Conservation (phyloP, 306 rosid genomes). For the Ziziphus jujuba region DNA sequence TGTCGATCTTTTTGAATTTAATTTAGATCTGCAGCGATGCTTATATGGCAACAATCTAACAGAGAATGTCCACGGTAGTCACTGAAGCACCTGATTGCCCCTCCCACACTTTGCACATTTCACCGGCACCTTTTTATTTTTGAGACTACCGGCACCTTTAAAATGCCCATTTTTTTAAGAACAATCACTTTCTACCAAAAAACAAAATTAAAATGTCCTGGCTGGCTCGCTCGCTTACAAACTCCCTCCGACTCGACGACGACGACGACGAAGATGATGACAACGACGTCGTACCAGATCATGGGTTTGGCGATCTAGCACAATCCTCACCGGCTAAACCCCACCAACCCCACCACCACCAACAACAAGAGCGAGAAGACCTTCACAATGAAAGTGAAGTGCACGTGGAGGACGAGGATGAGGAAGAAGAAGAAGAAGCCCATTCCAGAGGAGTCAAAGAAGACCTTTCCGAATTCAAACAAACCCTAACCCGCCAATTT, state of each 20-base stretch:
- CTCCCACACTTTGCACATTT: neutral
- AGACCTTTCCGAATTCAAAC: conserved; percentile 74
- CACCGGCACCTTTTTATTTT: conserved; percentile 2
- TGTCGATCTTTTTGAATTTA: too few relatives aligned
- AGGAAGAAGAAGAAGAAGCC: conserved; percentile 34
- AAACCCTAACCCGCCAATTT: conserved; percentile 81
- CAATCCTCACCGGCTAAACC: conserved; percentile 27
- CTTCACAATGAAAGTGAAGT: conserved; percentile 22
- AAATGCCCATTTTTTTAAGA: conserved; percentile 13
- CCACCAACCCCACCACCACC: conserved; percentile 14
- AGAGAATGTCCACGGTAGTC: neutral
- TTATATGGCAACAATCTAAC: neutral
- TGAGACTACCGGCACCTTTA: neutral
- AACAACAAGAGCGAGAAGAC: conserved; percentile 4
- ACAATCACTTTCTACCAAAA: conserved; percentile 26
- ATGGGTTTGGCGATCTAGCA: conserved; percentile 24
- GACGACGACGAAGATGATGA: conserved; percentile 30
- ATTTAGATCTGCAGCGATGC: neutral
- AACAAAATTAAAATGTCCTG: conserved; percentile 52
- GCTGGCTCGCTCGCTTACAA: conserved; percentile 75
- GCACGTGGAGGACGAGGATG: conserved; percentile 4
- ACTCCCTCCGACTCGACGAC: conserved; percentile 67
- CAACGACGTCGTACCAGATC: conserved; percentile 39
- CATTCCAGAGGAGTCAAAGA: conserved; percentile 71
- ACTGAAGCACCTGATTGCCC: neutral